phyloP scores from a whole-genome alignment of 108 stramenopile species.

The Cylindrotheca closterium region DNA sequence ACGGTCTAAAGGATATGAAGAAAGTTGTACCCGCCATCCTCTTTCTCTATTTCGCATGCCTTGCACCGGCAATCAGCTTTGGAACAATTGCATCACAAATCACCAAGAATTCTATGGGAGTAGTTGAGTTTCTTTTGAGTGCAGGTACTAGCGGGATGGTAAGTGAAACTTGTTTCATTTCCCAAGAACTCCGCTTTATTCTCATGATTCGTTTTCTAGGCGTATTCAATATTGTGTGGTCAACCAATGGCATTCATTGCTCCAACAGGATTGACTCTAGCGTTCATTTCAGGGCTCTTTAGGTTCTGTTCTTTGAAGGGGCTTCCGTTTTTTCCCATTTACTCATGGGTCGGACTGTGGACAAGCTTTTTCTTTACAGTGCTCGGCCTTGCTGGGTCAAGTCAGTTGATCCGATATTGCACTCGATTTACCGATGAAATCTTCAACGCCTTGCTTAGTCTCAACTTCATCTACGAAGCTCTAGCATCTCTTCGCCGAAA shows the following conservation, averaged over 20 bases:
- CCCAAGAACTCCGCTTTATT: background rate
- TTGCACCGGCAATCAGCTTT: constrained; percentile 93
- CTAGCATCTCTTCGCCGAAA: constrained; percentile 62
- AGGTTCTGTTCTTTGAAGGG: constrained; percentile 67
- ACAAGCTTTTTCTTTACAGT: constrained; percentile 82
- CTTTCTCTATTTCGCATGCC: constrained; percentile 95
- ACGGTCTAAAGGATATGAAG: constrained; percentile 67
- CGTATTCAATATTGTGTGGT: constrained; percentile 82
- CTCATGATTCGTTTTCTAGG: constrained; percentile 16
- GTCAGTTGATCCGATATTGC: constrained; percentile 85
- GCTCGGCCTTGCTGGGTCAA: constrained; percentile 79
- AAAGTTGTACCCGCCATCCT: constrained; percentile 80
- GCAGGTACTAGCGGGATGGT: constrained; percentile 87
- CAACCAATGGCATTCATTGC: constrained; percentile 98
- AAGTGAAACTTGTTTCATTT: constrained; percentile 12
- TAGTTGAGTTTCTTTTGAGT: constrained; percentile 89
- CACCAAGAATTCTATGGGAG: constrained; percentile 86
- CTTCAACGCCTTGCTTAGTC: constrained; percentile 91
- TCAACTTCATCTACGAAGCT: constrained; percentile 96
- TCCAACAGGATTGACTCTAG: constrained; percentile 94
- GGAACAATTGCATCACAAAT: constrained; percentile 89
- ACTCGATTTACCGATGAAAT: constrained; percentile 98
- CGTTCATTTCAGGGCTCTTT: constrained; percentile 91
- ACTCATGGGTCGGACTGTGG: constrained; percentile 96
- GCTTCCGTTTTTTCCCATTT: constrained; percentile 92